Base-by-base conservation (phyloP, 1,284 basidiomycete species). In the Vanrija pseudolonga region DNA sequence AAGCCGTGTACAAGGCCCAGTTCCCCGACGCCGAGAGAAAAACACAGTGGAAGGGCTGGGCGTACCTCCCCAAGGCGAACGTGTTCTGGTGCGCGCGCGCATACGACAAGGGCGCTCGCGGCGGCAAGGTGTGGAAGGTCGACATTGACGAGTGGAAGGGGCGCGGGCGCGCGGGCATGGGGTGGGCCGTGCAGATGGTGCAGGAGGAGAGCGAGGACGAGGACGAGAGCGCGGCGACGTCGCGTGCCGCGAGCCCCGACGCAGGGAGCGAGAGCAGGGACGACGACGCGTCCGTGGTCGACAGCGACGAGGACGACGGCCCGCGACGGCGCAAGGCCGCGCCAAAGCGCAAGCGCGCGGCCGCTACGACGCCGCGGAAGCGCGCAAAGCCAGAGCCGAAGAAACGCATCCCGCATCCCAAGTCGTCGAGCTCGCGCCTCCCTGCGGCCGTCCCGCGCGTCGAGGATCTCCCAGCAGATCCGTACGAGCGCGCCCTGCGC, bases 401-500 rank as follows among this genome's bases (percentile, higher is more conserved):
- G 28, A 47, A 57, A 36, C 57, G 58, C 19, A 39, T 65, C 32
- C 65, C 66, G 20, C 72, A 74, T 54, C 65, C 69, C 11, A 63
- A 63, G 52, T 60, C 68, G 11, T 66, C 65, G 24, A 61, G 67
- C 14, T 63, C 64, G 19, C 56, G 62, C 22, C 60, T 73, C 9
- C 71, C 71, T 0, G 37, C 58, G 4, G 61, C 66, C 0, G 56
- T 68, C 2, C 37, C 51, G 3, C 55, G 60, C 22, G 55, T 67
- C 17, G 67, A 69, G 49, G 76, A 80, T 48, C 74, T 88, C 24
- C 85, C 86, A 3, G 72, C 78, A 36, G 88, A 95, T 63, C 86
- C 90, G 1, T 93, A 88, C 83, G 73, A 90, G 51, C 81, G 90
- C 14, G 87, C 89, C 5, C 87, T 93, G 84, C 85, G 91, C 66